These are phyloP conservation scores for Stachybotrys echinatus DNA, from an alignment of 2,329 filamentous ascomycete genomes.

Conservation along the genomic window DNA sequence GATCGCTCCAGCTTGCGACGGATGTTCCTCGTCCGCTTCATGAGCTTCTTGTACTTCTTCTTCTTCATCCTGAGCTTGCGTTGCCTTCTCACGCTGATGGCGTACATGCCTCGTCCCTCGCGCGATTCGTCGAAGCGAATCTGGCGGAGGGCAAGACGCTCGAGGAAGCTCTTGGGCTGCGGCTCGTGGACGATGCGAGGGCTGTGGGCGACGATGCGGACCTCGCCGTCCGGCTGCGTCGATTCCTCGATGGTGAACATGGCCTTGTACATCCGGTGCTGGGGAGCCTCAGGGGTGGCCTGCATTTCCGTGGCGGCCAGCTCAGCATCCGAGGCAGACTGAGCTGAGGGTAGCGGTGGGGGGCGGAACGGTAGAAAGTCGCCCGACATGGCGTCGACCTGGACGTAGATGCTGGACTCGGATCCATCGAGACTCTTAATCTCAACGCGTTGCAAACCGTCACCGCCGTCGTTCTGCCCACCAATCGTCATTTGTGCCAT, in stretches of 20 bases:
- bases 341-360: slow-evolving; percentile 71
- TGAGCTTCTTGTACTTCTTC: slow-evolving; percentile 99
- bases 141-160: slow-evolving; percentile 64
- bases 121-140: slow-evolving; percentile 52
- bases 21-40: slow-evolving; percentile 84
- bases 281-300: slow-evolving; percentile 29
- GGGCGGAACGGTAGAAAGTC: slow-evolving; percentile 77
- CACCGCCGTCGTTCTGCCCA: slow-evolving; percentile 35
- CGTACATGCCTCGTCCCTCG: slow-evolving; percentile 57
- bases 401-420: slow-evolving; percentile 56
- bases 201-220: slow-evolving; percentile 56
- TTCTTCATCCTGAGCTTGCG: slow-evolving; percentile 99
- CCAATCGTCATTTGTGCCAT: slow-evolving; percentile 48
- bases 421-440: slow-evolving; percentile 51
- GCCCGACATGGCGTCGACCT: slow-evolving; percentile 63
- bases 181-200: slow-evolving; percentile 50
- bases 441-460: slow-evolving; percentile 45
- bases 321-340: slow-evolving; percentile 35
- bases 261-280: slow-evolving; percentile 56
- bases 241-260: slow-evolving; percentile 65
- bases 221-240: slow-evolving; percentile 52
- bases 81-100: slow-evolving; percentile 88
- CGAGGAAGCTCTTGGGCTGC: slow-evolving; percentile 54
- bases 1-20: slow-evolving; percentile 76
- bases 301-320: slow-evolving; percentile 24